Evolutionary conservation across 495 filamentous ascomycete species (phyloP).

Genomic region (Penicillium manginii): DNA sequence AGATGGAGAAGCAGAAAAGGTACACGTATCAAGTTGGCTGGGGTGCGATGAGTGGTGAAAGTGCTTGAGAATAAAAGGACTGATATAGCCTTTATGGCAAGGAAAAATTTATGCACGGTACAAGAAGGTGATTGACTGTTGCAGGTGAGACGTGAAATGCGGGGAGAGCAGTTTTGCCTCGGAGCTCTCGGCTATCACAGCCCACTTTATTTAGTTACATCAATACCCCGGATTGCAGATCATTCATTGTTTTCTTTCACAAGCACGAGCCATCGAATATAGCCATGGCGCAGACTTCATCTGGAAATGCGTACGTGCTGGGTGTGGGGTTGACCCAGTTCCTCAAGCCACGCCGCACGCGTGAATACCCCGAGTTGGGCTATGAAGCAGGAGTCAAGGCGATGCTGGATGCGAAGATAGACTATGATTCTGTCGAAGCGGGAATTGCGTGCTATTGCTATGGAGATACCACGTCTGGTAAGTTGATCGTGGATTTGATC

Average conservation of each 20-base stretch:
- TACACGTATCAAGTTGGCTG: neutral
- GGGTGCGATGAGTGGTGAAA: neutral
- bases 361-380: slow-evolving; percentile 28
- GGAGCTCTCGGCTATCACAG: slow-evolving; percentile 16
- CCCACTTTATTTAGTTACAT: slow-evolving; percentile 1
- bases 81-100: slow-evolving; percentile 4
- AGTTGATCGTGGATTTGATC: slow-evolving; percentile 71
- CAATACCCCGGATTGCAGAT: slow-evolving; percentile 1
- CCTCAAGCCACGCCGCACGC: slow-evolving; percentile 27
- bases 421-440: slow-evolving; percentile 84
- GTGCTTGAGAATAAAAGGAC: neutral
- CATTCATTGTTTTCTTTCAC: neutral
- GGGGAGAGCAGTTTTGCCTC: slow-evolving; percentile 16
- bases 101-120: neutral
- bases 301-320: slow-evolving; percentile 19
- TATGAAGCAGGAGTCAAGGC: slow-evolving; percentile 59
- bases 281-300: slow-evolving; percentile 10
- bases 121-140: neutral
- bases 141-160: neutral
- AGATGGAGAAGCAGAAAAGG: neutral
- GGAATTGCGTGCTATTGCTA: slow-evolving; percentile 88
- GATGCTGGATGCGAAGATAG: slow-evolving; percentile 82
- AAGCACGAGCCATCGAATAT: neutral
- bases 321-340: slow-evolving; percentile 29
- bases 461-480: slow-evolving; percentile 69